These are phyloP conservation scores for Tricholoma bakamatsutake DNA, from an alignment of 768 basidiomycete species.

Conservation along the genomic window DNA sequence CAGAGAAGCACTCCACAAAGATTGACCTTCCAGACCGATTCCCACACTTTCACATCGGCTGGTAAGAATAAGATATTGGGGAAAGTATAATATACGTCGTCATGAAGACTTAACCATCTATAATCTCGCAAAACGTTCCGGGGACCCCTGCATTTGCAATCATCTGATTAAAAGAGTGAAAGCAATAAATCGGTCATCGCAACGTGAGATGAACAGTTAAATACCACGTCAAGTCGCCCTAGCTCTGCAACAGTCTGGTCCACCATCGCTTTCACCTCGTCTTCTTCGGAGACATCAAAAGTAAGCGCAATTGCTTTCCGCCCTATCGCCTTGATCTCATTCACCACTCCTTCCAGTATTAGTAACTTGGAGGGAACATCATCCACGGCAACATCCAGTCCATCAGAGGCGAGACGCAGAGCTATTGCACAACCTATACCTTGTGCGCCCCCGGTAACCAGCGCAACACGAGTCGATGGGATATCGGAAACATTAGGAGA, in stretches of 20 bases:
- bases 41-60: slow-evolving; percentile 33
- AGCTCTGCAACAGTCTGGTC: too few species aligned
- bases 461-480: background rate
- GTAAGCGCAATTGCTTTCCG: background rate
- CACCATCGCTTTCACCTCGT: too few species aligned
- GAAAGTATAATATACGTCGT: too few species aligned
- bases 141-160: slow-evolving; percentile 28
- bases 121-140: background rate
- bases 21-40: slow-evolving; percentile 44
- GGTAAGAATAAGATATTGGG: background rate
- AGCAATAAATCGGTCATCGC: background rate
- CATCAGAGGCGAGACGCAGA: slow-evolving; percentile 15
- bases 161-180: slow-evolving; percentile 16
- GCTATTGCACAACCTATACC: slow-evolving; percentile 19
- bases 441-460: slow-evolving; percentile 4
- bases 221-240: too few species aligned
- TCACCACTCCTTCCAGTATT: background rate
- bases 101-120: background rate
- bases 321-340: background rate
- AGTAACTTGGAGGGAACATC: background rate
- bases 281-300: background rate
- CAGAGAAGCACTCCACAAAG: slow-evolving; percentile 53
- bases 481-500: background rate
- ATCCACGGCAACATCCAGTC: slow-evolving; percentile 12
- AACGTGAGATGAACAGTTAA: background rate